These are phyloP conservation scores for Byssothecium circinans DNA, from an alignment of 2,329 filamentous ascomycete species.

Conservation along the genomic window DNA sequence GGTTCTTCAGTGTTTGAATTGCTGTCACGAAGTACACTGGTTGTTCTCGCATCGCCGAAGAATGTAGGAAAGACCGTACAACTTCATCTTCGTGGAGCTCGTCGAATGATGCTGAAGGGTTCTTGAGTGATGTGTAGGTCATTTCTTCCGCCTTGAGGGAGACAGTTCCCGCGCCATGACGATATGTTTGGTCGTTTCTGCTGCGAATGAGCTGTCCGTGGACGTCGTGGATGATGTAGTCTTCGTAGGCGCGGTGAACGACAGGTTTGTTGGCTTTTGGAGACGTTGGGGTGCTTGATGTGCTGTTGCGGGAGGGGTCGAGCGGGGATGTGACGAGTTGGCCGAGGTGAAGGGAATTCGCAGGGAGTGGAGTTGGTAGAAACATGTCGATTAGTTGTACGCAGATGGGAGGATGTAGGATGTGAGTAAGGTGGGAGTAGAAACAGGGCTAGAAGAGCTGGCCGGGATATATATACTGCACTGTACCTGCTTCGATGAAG, in stretches of 20 bases:
- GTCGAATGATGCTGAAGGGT: constrained; percentile 25
- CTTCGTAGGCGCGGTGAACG: no score
- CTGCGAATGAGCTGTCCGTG: no score
- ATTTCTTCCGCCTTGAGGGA: constrained; percentile 23
- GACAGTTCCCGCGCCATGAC: constrained; percentile 14
- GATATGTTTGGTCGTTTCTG: not conserved
- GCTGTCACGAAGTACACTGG: constrained; percentile 47
- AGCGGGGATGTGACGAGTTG: constrained; percentile 33
- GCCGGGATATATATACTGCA: constrained; percentile 50
- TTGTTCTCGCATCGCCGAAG: constrained; percentile 49
- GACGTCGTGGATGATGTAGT: no score
- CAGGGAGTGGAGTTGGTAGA: constrained; percentile 27
- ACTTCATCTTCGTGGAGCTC: constrained; percentile 22
- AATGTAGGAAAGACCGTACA: constrained; percentile 24
- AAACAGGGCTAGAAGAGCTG: not conserved
- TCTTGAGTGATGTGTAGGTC: constrained; percentile 14
- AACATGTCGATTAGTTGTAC: constrained; percentile 16
- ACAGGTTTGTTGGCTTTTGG: constrained; percentile 7
- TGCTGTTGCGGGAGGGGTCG: constrained; percentile 13
- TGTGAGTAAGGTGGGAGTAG: not conserved
- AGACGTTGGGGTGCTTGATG: constrained; percentile 5
- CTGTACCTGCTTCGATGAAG: not conserved
- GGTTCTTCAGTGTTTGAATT: constrained; percentile 49
- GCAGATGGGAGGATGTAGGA: constrained; percentile 20
- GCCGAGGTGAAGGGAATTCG: constrained; percentile 25